These are phyloP conservation scores for Phytophthora palmivora DNA, from an alignment of 352 stramenopile species.

Conservation along the genomic window DNA sequence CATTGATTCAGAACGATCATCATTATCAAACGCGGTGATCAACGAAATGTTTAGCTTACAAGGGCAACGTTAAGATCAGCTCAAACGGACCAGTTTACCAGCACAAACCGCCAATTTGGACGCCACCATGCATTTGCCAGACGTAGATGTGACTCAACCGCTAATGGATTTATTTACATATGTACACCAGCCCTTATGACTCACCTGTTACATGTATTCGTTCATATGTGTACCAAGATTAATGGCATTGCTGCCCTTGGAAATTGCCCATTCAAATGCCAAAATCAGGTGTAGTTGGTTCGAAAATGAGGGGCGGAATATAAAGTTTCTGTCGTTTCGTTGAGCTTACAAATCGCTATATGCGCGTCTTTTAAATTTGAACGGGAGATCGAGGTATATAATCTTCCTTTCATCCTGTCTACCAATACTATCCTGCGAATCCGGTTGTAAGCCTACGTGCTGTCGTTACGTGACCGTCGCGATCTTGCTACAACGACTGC, in stretches of 20 bases:
- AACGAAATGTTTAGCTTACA: background rate
- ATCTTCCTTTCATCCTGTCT: background rate
- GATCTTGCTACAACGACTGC: constrained; percentile 34
- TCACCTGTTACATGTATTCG: too few relatives aligned
- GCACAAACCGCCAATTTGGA: too few relatives aligned
- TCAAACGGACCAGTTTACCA: too few relatives aligned
- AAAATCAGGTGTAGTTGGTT: background rate
- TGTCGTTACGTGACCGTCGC: constrained; percentile 32
- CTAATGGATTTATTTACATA: too few relatives aligned
- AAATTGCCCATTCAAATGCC: too few relatives aligned
- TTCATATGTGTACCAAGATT: too few relatives aligned
- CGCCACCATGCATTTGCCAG: too few relatives aligned
- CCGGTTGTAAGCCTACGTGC: background rate
- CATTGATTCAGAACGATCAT: constrained; percentile 65
- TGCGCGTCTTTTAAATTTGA: constrained; percentile 22
- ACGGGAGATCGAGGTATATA: constrained; percentile 11
- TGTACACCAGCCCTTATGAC: too few relatives aligned
- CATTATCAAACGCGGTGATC: constrained; percentile 47
- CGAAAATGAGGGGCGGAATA: constrained; percentile 11
- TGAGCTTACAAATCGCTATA: constrained; percentile 18
- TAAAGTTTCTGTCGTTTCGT: constrained; percentile 10
- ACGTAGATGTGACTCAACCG: too few relatives aligned
- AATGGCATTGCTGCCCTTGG: too few relatives aligned
- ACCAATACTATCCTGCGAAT: constrained; percentile 4
- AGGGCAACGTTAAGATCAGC: too few relatives aligned